Evolutionary conservation across 1,284 basidiomycete species (phyloP), one percentile per base, ranked within the genome.

Genomic region (Microbotryomycetes sp.): DNA sequence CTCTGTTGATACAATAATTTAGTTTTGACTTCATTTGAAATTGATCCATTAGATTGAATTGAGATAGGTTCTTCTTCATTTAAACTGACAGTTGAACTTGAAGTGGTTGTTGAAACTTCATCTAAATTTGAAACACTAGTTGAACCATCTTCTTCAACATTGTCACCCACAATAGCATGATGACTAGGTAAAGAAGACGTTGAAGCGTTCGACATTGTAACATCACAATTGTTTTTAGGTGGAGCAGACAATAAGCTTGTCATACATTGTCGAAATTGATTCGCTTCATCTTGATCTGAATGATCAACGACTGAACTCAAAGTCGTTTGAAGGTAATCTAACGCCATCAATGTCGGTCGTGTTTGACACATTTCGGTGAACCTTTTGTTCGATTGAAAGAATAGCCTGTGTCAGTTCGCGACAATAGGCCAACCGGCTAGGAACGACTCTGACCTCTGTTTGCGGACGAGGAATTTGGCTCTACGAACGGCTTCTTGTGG

Each of bases 281-380:
- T 45, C 14, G 70, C 70, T 56, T 76, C 75, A 9, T 60, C 22
- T 16, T 74, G 71, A 36, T 71, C 71, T 3, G 69, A 63, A 26
- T 74, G 72, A 54, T 75, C 71, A 29, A 75, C 73, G 32, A 76
- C 75, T 14, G 68, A 63, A 1, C 72, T 67, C 2, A 77, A 71
- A 32, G 73, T 66, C 25, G 72, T 73, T 59, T 77, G 76, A 36
- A 77, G 65, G 59, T 77, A 77, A 57, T 72, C 64, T 3, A 76
- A 61, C 19, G 76, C 76, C 50, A 69, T 61, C 26, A 77, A 59
- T 6, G 73, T 73, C 25, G 72, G 63, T 4, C 65, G 56, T 0
- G 58, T 58, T 15, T 52, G 53, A 56, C 70, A 71, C 32, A 72
- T 63, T 56, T 71, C 71, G 59, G 56, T 58, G 59, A 71, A 73